Base-by-base conservation (phyloP, 75 land plant genomes). In the Picea glauca region DNA sequence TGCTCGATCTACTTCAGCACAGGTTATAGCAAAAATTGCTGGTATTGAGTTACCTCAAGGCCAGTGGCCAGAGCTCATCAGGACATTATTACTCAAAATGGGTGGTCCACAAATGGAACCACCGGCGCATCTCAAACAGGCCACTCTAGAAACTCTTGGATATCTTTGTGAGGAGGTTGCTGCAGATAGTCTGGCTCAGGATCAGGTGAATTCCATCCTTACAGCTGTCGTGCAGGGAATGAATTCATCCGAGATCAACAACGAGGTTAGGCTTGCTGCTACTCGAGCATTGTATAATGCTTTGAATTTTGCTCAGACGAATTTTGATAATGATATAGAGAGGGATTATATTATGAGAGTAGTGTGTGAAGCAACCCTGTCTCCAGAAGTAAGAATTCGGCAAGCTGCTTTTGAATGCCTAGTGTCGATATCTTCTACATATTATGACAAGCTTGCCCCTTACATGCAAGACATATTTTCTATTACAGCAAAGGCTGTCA, bases 181-280 rank as follows among this genome's bases (percentile, higher is more conserved):
- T 14, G 78, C 90, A 7, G 75, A 85, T 46, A 91, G 87, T 73
- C 81, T 93, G 57, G 91, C 84, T 21, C 95, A 93, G 60, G 86
- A 87, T 20, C 91, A 93, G 74, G 93, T 93, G 56, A 91, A 93
- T 64, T 76, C 93, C 74, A 85, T 93, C 66, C 93, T 93, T 58
- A 93, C 93, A 67, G 95, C 93, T 66, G 93, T 93, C 33, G 95
- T 91, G 2, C 90, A 89, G 79, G 94, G 94, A 21, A 92, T 92
- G 92, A 85, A 57, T 35, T 75, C 78, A 26, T 35, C 78, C 14
- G 87, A 84, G 38, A 75, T 78, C 7, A 85, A 75, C 59, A 66
- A 60, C 62, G 89, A 88, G 38, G 91, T 92, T 2, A 84, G 94
- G 12, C 85, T 92, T 61, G 87, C 94, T 58, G 93, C 93, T 62